Evolutionary conservation across 352 stramenopile genomes (phyloP).

Genomic region (Globisporangium cystogenes): DNA sequence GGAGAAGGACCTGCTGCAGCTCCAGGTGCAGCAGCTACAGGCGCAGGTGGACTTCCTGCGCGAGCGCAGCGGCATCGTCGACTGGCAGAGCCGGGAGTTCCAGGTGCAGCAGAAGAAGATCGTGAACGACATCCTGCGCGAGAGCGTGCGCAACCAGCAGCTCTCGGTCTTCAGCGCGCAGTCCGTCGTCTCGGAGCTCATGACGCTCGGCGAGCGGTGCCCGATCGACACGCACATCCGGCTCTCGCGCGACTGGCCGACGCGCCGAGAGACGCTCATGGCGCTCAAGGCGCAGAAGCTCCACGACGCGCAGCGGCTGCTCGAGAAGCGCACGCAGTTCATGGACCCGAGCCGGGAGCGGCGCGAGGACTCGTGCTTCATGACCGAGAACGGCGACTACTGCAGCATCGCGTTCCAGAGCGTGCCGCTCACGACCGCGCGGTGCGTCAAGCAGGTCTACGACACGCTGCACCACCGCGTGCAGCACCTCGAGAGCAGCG

Average conservation of each 20-base stretch:
- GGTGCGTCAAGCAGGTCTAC: slow-evolving; percentile 10
- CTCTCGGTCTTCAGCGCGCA: slow-evolving; percentile 35
- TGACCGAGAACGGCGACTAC: slow-evolving; percentile 11
- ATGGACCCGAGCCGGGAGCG: slow-evolving; percentile 18
- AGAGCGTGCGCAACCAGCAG: slow-evolving; percentile 41
- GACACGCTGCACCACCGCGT: slow-evolving; percentile 11
- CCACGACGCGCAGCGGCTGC: slow-evolving; percentile 32
- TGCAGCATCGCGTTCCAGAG: slow-evolving; percentile 12
- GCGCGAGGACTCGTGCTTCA: slow-evolving; percentile 5
- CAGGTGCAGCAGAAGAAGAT: slow-evolving; percentile 30
- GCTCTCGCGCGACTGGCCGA: slow-evolving; percentile 24
- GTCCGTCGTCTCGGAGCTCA: slow-evolving; percentile 38
- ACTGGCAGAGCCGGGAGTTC: slow-evolving; percentile 17
- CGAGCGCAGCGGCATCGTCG: slow-evolving; percentile 14
- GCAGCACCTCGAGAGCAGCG: slow-evolving; percentile 15
- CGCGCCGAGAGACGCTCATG: slow-evolving; percentile 29
- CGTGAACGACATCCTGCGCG: slow-evolving; percentile 34
- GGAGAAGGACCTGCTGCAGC: slow-evolving; percentile 31
- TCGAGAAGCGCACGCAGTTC: slow-evolving; percentile 43
- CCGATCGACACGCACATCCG: slow-evolving; percentile 43
- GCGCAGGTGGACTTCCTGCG: slow-evolving; percentile 32
- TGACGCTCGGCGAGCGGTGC: slow-evolving; percentile 20
- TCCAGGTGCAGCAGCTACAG: slow-evolving; percentile 32
- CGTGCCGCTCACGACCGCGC: slow-evolving; percentile 1
- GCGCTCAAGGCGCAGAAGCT: slow-evolving; percentile 43